phyloP scores from a whole-genome alignment of 2,329 filamentous ascomycete genomes.

The Microsporum canis region DNA sequence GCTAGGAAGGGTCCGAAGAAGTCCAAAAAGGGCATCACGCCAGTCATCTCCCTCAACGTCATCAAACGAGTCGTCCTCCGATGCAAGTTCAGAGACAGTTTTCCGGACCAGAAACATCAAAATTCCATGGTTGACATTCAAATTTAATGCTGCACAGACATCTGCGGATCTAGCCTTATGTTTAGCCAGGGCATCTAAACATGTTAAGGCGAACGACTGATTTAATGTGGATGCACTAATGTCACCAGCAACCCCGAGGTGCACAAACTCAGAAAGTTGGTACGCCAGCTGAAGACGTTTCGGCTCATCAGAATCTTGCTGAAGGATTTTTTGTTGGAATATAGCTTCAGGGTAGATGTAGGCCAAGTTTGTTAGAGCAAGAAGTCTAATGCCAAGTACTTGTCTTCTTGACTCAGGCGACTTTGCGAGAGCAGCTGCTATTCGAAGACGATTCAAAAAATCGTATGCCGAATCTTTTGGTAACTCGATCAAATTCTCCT shows the following conservation, averaged over 20 bases:
- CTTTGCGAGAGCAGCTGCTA: conserved; percentile 65
- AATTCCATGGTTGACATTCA: conserved; percentile 92
- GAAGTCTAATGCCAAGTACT: conserved; percentile 65
- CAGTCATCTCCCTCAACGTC: conserved; percentile 69
- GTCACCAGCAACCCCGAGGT: conserved; percentile 62
- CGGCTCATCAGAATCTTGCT: conserved; percentile 80
- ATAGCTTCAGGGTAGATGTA: conserved; percentile 73
- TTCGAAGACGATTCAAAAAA: conserved; percentile 67
- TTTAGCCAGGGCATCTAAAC: conserved; percentile 75
- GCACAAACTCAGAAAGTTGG: conserved; percentile 83
- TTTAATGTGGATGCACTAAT: conserved; percentile 59
- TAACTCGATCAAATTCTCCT: conserved; percentile 47
- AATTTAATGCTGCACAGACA: conserved; percentile 79
- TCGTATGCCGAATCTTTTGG: conserved; percentile 70
- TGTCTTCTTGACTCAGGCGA: conserved; percentile 58
- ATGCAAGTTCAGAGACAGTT: conserved; percentile 69
- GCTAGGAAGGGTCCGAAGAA: conserved; percentile 69
- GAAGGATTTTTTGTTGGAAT: conserved; percentile 78
- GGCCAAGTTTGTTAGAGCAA: conserved; percentile 82
- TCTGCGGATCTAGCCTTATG: conserved; percentile 67
- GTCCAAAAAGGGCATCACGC: conserved; percentile 79
- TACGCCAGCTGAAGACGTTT: conserved; percentile 80
- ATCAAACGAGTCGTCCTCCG: conserved; percentile 46
- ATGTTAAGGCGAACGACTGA: conserved; percentile 68
- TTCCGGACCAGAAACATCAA: conserved; percentile 88